Evolutionary conservation across 768 basidiomycete species (phyloP), one percentile per base, ranked within the genome.

Genomic region (Gloeostereum incarnatum): DNA sequence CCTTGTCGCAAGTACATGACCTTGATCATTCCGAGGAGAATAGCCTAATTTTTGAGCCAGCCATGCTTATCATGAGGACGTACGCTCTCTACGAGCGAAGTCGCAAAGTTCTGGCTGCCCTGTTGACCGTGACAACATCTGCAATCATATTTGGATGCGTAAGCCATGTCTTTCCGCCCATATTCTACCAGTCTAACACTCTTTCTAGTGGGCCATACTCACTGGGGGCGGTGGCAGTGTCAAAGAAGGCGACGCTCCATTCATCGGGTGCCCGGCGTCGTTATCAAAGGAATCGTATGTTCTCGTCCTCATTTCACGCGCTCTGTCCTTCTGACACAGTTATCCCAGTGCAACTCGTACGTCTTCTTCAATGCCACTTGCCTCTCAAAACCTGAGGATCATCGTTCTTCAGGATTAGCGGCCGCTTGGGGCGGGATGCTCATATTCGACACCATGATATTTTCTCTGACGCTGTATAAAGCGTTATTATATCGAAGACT

Each of bases 391-490:
- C 18, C 6, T 17, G 11, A 6, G n/a, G 6, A 1, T 25, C 4
- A 13, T 10, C 8, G 35, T 25, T 20, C 18, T 14, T 5, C 34
- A 44, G 46, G 23, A 6, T 27, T 50, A 23, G 41, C 41, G 13
- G 35, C 42, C 14, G 40, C 47, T 10, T 54, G 51, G 49, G 38
- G 33, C 13, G 45, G 41, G 7, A 38, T 49, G 35, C 36, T 51
- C 4, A 20, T 47, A 14, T 52, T 54, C 14, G 52, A 54, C 29
- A 22, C 40, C 9, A 14, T 52, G 2, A 40, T 54, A 18, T 54
- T 54, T 32, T 9, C 29, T 8, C 35, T 54, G 9, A 52, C 52
- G 18, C 25, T 52, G 13, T 50, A 48, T 38, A 48, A 48, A 25
- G 41, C 45, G 16, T 31, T 45, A 7, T 20, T 31, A 1, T 23